Evolutionary conservation across 371 early-diverging fungal genomes (phyloP).

Genomic region (Lichtheimia hyalospora): DNA sequence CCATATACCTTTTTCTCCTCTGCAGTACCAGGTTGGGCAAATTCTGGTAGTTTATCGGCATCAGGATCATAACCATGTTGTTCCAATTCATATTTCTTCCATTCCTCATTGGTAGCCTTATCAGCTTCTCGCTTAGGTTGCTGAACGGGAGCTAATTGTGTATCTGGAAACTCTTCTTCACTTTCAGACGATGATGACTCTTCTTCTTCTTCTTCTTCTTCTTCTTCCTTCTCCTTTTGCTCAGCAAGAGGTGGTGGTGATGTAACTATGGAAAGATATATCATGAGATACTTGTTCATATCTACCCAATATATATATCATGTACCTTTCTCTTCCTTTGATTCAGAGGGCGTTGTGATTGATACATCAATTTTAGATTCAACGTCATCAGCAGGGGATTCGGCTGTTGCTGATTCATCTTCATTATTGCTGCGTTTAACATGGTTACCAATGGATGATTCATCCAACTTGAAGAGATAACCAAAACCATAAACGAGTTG

Average conservation of each 20-base stretch:
- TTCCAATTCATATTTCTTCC: slow-evolving; percentile 72
- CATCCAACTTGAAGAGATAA: slow-evolving; percentile 88
- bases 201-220: not conserved
- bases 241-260: not conserved
- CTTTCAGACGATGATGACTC: slow-evolving; percentile 12
- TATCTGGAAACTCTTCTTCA: slow-evolving; percentile 60
- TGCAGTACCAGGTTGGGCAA: slow-evolving; percentile 9
- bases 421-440: slow-evolving; percentile 35
- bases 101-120: slow-evolving; percentile 9
- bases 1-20: not conserved
- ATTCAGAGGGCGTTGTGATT: not conserved
- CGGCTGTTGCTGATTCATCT: slow-evolving; percentile 10
- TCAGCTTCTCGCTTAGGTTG: slow-evolving; percentile 2
- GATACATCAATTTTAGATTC: not conserved
- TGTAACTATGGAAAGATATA: no score
- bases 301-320: no score
- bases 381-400: slow-evolving; percentile 10
- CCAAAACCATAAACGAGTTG: slow-evolving; percentile 98
- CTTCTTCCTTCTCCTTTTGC: not conserved
- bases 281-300: no score
- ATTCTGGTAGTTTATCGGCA: slow-evolving; percentile 29
- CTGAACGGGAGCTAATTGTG: slow-evolving; percentile 41
- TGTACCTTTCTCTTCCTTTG: not conserved
- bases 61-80: slow-evolving; percentile 66
- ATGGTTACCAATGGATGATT: slow-evolving; percentile 72